Evolutionary conservation across 1,139 yeast genomes (phyloP).

Genomic region (Yamadazyma dushanensis): DNA sequence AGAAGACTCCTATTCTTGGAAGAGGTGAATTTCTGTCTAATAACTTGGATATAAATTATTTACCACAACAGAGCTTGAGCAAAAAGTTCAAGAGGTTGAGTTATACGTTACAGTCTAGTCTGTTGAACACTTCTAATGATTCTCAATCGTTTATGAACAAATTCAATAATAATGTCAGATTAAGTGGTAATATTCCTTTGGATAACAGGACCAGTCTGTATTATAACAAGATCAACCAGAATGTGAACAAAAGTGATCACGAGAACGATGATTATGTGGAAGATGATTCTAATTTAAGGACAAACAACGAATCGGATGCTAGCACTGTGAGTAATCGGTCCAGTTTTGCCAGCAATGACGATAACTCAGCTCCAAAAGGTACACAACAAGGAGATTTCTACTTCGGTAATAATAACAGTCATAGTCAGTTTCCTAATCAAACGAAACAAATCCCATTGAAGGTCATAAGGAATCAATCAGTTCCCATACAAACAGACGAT

Average conservation of each 20-base stretch:
- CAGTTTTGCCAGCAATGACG: conserved; percentile 20
- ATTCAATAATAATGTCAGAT: conserved; percentile 39
- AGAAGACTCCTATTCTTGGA: conserved; percentile 32
- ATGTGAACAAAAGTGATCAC: conserved; percentile 8
- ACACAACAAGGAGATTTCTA: not conserved
- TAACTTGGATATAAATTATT: conserved; percentile 12
- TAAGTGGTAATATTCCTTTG: conserved; percentile 11
- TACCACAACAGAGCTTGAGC: conserved; percentile 40
- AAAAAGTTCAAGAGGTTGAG: conserved; percentile 43
- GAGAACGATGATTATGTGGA: conserved; percentile 14
- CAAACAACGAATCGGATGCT: conserved; percentile 19
- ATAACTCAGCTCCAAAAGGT: conserved; percentile 9
- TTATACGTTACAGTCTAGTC: conserved; percentile 35
- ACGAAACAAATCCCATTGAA: conserved; percentile 19
- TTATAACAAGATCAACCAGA: conserved; percentile 29
- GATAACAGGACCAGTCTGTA: conserved; percentile 28
- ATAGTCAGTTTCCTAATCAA: conserved; percentile 3
- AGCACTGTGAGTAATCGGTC: conserved; percentile 30
- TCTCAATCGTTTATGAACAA: conserved; percentile 41
- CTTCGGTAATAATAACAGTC: conserved; percentile 2
- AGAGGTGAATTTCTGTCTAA: conserved; percentile 10
- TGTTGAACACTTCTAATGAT: conserved; percentile 34
- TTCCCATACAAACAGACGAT: conserved; percentile 19
- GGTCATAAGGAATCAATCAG: conserved; percentile 17
- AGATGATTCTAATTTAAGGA: conserved; percentile 13